Evolutionary conservation across 179 eudicot species (phyloP).

Genomic region (Pouteria campechiana): DNA sequence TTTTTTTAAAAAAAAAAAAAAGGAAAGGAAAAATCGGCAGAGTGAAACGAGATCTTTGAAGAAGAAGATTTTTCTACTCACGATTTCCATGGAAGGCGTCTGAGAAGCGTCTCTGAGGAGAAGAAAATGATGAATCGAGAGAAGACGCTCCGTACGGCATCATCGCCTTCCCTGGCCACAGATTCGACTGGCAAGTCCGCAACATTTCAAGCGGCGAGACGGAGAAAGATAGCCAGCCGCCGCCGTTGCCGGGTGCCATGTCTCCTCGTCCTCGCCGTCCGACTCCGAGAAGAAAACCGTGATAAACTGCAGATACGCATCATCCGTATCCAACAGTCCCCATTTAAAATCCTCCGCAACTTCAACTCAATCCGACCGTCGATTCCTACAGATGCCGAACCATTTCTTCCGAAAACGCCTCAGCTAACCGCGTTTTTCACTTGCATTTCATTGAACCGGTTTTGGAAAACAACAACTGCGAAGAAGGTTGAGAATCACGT

Average conservation of each 20-base stretch:
- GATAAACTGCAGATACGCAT: too few relatives aligned
- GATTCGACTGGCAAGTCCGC: slow-evolving; percentile 25
- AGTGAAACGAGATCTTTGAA: not conserved
- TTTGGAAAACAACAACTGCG: too few relatives aligned
- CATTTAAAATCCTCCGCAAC: too few relatives aligned
- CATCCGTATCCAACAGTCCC: too few relatives aligned
- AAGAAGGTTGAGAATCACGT: too few relatives aligned
- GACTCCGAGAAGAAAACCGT: too few relatives aligned
- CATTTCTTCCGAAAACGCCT: too few relatives aligned
- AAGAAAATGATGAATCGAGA: slow-evolving; percentile 5
- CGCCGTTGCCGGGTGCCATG: slow-evolving; percentile 26
- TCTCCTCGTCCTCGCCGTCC: too few relatives aligned
- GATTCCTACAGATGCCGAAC: too few relatives aligned
- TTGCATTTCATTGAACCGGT: too few relatives aligned
- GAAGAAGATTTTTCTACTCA: not conserved
- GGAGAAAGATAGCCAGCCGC: slow-evolving; percentile 66
- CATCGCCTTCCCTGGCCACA: slow-evolving; percentile 10
- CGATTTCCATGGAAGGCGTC: slow-evolving; percentile 53
- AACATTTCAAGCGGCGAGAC: slow-evolving; percentile 70
- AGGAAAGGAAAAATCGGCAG: not conserved
- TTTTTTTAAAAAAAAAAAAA: not conserved
- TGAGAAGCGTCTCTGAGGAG: slow-evolving; percentile 39
- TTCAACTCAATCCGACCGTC: too few relatives aligned
- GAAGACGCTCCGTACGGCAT: slow-evolving; percentile 6
- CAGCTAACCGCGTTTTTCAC: too few relatives aligned